Evolutionary conservation across 1,284 basidiomycete species (phyloP).

Genomic region (Ganoderma boninense): DNA sequence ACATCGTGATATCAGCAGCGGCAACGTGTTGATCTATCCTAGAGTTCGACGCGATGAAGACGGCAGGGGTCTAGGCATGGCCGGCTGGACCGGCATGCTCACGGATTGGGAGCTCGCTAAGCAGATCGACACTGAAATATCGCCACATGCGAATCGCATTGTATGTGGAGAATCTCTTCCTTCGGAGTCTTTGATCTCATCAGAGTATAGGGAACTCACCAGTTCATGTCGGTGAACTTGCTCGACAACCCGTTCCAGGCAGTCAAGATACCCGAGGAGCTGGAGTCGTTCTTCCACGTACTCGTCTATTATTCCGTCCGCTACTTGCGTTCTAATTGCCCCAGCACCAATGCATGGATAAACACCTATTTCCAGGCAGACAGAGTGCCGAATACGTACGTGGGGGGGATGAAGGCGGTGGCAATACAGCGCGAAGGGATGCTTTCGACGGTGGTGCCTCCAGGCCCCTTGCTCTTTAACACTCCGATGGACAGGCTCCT

Average conservation of each 20-base stretch:
- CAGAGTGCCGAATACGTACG: not conserved
- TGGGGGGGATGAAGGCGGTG: not conserved
- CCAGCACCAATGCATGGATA: not conserved
- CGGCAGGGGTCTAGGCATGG: not conserved
- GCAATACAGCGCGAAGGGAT: not conserved
- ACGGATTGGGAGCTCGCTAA: constrained; percentile 26
- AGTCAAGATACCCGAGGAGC: constrained; percentile 18
- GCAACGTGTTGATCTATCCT: constrained; percentile 21
- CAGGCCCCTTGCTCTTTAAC: not conserved
- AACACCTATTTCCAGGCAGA: constrained; percentile 18
- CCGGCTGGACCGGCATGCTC: constrained; percentile 19
- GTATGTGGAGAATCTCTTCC: not conserved
- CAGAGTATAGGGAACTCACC: constrained; percentile 8
- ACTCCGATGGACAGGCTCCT: constrained; percentile 4
- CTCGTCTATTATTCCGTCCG: constrained; percentile 19
- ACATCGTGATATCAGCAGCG: constrained; percentile 25
- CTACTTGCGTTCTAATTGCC: constrained; percentile 12
- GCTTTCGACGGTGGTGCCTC: not conserved
- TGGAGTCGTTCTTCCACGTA: constrained; percentile 25
- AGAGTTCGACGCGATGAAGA: not conserved
- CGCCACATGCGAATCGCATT: not conserved
- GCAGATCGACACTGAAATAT: not conserved
- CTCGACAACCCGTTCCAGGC: not conserved
- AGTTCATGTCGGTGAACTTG: constrained; percentile 9
- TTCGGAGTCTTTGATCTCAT: no score